Evolutionary conservation across 108 stramenopile genomes (phyloP).

Genomic region (Seminavis robusta): DNA sequence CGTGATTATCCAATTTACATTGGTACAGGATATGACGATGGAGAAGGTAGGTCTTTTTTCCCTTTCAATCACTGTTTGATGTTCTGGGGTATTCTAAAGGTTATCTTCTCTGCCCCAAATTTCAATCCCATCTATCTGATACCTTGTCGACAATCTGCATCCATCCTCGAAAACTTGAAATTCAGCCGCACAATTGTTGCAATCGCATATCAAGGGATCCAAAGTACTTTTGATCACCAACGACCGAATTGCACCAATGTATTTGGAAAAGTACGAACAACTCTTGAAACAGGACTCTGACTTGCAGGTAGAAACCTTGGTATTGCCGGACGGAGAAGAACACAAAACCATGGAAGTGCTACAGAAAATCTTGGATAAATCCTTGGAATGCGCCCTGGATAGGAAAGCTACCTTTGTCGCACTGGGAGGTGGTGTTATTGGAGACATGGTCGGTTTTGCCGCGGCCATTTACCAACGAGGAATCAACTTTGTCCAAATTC

Average conservation of each 20-base stretch:
- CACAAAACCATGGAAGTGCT: constrained; percentile 69
- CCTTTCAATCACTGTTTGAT: too few relatives aligned
- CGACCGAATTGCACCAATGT: constrained; percentile 74
- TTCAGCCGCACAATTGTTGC: constrained; percentile 33
- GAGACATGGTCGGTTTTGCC: constrained; percentile 98
- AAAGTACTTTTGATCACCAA: constrained; percentile 75
- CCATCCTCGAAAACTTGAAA: too few relatives aligned
- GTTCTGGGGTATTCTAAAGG: too few relatives aligned
- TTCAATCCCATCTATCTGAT: too few relatives aligned
- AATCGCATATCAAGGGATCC: constrained; percentile 19
- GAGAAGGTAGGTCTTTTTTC: too few relatives aligned
- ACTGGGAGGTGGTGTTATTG: constrained; percentile 97
- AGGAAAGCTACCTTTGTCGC: constrained; percentile 92
- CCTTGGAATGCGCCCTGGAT: constrained; percentile 71
- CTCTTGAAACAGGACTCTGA: constrained; percentile 21
- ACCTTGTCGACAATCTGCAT: too few relatives aligned
- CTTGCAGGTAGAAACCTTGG: constrained; percentile 60
- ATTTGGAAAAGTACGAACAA: constrained; percentile 61
- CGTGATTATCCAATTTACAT: constrained; percentile 90
- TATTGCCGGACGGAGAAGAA: constrained; percentile 86
- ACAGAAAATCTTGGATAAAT: constrained; percentile 67
- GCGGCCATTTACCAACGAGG: constrained; percentile 96
- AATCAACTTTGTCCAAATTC: constrained; percentile 94
- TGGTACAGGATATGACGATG: constrained; percentile 64
- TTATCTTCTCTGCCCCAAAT: too few relatives aligned